phyloP scores from a whole-genome alignment of 208 protist species.

The Tritrichomonas foetus region DNA sequence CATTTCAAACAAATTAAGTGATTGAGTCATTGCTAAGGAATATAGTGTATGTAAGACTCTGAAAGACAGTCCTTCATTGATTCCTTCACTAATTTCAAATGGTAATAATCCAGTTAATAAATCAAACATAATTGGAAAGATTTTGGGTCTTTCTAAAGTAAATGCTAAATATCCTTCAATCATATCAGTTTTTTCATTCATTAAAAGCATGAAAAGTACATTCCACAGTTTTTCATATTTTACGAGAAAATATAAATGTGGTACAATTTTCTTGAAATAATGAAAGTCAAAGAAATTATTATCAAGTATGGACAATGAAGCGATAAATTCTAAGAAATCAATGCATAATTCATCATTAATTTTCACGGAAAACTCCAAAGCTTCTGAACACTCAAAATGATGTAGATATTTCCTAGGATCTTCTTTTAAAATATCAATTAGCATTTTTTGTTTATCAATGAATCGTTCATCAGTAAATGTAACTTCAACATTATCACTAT shows the following conservation, averaged over 20 bases:
- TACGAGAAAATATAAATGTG: not conserved
- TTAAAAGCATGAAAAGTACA: not conserved
- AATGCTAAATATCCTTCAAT: not conserved
- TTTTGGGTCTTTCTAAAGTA: not conserved
- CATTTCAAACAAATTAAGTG: not conserved
- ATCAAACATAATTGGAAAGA: not conserved
- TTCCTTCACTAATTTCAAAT: not conserved
- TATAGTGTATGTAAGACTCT: not conserved
- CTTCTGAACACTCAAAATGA: not conserved
- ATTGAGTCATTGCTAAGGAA: not conserved
- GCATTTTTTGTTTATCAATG: not conserved
- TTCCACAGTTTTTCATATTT: not conserved
- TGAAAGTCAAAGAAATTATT: not conserved
- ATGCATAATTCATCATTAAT: not conserved
- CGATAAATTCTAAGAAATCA: not conserved
- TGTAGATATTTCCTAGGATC: not conserved
- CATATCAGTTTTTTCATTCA: too few species aligned
- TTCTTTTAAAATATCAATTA: not conserved
- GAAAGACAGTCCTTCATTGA: not conserved
- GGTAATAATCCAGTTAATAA: not conserved
- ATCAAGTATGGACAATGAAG: not conserved
- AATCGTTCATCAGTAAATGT: not conserved
- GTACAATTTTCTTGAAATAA: not conserved
- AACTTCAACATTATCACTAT: not conserved
- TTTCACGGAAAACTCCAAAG: not conserved